Conservation (phyloP, 2,329 filamentous ascomycete genomes). For the Chaetoscypha palmicola region DNA sequence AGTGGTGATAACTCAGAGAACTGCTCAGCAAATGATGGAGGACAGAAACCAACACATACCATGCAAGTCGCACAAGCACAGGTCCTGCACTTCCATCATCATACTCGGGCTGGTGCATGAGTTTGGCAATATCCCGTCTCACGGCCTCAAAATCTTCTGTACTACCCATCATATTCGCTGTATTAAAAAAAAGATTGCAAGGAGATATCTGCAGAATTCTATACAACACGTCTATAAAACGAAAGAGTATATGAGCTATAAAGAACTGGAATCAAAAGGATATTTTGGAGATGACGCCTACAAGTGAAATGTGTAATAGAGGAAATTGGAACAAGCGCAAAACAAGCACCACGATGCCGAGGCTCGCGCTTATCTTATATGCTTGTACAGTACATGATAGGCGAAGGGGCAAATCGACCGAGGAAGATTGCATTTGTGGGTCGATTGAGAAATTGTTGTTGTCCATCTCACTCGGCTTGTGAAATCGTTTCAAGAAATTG, state of each 20-base stretch:
- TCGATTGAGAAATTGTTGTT: too few relatives aligned
- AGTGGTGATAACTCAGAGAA: not conserved
- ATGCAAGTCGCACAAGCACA: constrained; percentile 56
- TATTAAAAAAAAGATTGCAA: not conserved
- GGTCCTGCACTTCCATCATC: constrained; percentile 59
- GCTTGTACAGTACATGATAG: too few relatives aligned
- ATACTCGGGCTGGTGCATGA: constrained; percentile 54
- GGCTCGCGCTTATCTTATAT: constrained; percentile 15
- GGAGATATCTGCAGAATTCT: constrained; percentile 3
- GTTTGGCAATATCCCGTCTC: constrained; percentile 44
- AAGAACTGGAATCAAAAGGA: constrained; percentile 6
- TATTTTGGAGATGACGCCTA: constrained; percentile 5
- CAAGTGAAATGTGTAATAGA: constrained; percentile 8
- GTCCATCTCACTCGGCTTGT: too few relatives aligned
- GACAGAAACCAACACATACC: constrained; percentile 35
- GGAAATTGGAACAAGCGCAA: constrained; percentile 10
- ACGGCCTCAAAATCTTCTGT: constrained; percentile 60
- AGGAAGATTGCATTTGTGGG: not conserved
- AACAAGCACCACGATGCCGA: constrained; percentile 18
- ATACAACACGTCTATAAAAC: constrained; percentile 11
- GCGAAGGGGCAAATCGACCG: too few relatives aligned
- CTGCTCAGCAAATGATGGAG: not conserved
- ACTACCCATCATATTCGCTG: constrained; percentile 32
- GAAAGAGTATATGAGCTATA: constrained; percentile 4
- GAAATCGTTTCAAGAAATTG: too few relatives aligned